Conservation (phyloP, 1,139 yeast genomes). For the Yamadazyma membranifaciens region DNA sequence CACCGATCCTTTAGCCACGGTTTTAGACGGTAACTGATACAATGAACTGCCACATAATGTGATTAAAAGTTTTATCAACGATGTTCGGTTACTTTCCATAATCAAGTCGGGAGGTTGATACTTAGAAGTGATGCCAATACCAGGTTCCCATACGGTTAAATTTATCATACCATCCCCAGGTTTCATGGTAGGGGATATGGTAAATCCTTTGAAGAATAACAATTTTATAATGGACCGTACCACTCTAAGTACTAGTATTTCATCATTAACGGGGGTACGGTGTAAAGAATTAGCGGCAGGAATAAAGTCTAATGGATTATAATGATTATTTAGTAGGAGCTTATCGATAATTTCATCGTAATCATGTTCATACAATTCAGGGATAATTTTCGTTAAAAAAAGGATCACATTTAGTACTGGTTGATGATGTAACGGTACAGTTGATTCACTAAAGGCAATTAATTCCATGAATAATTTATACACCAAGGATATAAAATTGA, state of each 20-base stretch:
- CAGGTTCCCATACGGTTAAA: slow-evolving; percentile 67
- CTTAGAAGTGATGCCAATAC: slow-evolving; percentile 53
- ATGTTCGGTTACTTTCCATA: slow-evolving; percentile 65
- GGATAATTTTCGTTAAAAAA: slow-evolving; percentile 61
- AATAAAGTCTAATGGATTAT: slow-evolving; percentile 3
- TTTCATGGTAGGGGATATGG: slow-evolving; percentile 29
- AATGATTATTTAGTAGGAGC: slow-evolving; percentile 26
- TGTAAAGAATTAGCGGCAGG: neutral
- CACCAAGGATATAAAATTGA: slow-evolving; percentile 56
- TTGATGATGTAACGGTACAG: slow-evolving; percentile 5
- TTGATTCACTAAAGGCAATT: slow-evolving; percentile 19
- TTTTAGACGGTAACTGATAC: slow-evolving; percentile 46
- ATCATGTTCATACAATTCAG: slow-evolving; percentile 59
- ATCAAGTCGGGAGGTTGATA: slow-evolving; percentile 47
- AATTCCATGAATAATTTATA: slow-evolving; percentile 34
- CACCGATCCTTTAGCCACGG: slow-evolving; percentile 53
- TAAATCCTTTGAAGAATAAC: slow-evolving; percentile 61
- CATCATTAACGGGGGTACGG: neutral
- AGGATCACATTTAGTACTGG: slow-evolving; percentile 60
- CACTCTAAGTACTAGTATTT: slow-evolving; percentile 7
- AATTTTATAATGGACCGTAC: slow-evolving; percentile 42
- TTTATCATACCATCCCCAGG: slow-evolving; percentile 8
- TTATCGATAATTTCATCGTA: slow-evolving; percentile 34
- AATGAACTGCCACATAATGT: slow-evolving; percentile 64
- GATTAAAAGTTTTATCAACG: slow-evolving; percentile 60